phyloP scores from a whole-genome alignment of 202 grass and related monocot species.

The Elaeis oleifera region DNA sequence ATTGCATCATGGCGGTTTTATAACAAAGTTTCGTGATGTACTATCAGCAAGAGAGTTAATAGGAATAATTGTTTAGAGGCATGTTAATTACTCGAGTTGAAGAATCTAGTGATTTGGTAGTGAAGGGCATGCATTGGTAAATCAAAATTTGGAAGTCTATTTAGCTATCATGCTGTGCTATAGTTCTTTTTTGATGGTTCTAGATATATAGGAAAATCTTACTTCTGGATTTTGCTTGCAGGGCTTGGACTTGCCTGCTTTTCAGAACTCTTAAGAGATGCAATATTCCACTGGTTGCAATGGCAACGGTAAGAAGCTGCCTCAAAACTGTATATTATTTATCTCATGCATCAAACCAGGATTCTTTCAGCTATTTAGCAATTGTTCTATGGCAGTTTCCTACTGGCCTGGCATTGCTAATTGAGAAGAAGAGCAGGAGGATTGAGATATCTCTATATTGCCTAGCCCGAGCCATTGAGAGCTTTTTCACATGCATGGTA shows the following conservation, averaged over 20 bases:
- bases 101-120: too few species aligned
- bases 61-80: too few species aligned
- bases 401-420: slow-evolving; percentile 65
- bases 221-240: slow-evolving; percentile 35
- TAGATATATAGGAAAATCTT: background rate
- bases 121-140: too few species aligned
- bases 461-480: slow-evolving; percentile 76
- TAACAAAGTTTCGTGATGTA: too few species aligned
- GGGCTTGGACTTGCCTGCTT: slow-evolving; percentile 86
- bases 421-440: slow-evolving; percentile 91
- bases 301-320: slow-evolving; percentile 49
- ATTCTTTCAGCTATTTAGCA: slow-evolving; percentile 23
- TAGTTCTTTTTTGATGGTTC: background rate
- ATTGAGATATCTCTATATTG: slow-evolving; percentile 95
- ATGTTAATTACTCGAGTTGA: too few species aligned
- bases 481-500: slow-evolving; percentile 79
- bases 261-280: slow-evolving; percentile 63
- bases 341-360: background rate
- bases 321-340: slow-evolving; percentile 1
- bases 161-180: background rate
- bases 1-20: too few species aligned
- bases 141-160: too few species aligned
- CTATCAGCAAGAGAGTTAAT: too few species aligned
- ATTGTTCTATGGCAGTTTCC: slow-evolving; percentile 50
- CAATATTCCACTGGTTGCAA: slow-evolving; percentile 58